These are phyloP conservation scores for Moelleriella libera DNA, from an alignment of 2,329 filamentous ascomycete species.

Conservation along the genomic window DNA sequence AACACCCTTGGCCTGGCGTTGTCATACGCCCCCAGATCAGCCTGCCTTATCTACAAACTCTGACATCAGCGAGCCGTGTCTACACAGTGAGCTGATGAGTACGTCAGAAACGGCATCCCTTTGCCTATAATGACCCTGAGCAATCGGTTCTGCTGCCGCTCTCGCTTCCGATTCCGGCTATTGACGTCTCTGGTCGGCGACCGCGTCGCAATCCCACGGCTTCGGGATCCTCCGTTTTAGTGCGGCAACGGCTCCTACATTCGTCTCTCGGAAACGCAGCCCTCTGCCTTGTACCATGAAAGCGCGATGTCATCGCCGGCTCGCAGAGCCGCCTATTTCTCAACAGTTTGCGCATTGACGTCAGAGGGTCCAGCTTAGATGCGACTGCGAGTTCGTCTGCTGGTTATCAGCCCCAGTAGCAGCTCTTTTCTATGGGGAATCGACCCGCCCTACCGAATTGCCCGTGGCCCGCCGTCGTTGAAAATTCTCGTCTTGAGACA, in stretches of 20 bases:
- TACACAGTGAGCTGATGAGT: neutral
- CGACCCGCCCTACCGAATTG: neutral
- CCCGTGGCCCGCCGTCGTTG: too few species aligned
- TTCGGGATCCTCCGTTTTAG: neutral
- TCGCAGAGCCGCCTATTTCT: neutral
- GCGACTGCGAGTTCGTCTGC: neutral
- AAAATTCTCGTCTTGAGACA: too few species aligned
- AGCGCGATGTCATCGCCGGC: neutral
- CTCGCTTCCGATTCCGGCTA: neutral
- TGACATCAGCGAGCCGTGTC: neutral
- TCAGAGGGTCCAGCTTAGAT: constrained; percentile 1
- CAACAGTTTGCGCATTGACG: neutral
- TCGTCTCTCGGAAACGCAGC: too few species aligned
- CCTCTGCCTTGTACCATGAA: neutral
- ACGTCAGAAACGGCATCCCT: neutral
- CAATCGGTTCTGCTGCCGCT: neutral
- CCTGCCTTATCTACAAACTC: too few species aligned
- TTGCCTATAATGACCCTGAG: neutral
- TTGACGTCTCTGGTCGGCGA: neutral
- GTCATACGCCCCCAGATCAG: too few species aligned
- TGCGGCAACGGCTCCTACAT: neutral
- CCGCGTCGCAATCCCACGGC: neutral
- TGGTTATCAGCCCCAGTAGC: neutral
- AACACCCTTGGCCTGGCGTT: too few species aligned
- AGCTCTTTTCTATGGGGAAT: neutral